Evolutionary conservation across 352 stramenopile species (phyloP).

Genomic region (Pythium scleroteichum): DNA sequence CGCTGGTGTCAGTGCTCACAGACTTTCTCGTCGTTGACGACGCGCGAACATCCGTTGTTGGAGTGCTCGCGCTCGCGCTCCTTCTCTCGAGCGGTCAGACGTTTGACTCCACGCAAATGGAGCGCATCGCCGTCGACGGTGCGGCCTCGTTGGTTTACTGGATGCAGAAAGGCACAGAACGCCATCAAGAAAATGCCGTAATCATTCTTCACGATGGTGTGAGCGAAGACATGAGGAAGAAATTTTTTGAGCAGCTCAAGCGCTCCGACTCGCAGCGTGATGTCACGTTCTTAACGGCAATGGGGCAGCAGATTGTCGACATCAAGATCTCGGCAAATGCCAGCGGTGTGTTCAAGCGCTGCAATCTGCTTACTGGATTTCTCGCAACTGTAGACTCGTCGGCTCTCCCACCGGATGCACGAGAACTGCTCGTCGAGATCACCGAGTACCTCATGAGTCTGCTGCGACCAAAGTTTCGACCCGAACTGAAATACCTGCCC

Average conservation of each 20-base stretch:
- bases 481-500: conserved; percentile 26
- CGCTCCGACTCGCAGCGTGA: conserved; percentile 48
- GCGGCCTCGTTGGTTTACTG: conserved; percentile 76
- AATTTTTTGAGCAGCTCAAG: conserved; percentile 70
- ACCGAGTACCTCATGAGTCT: conserved; percentile 47
- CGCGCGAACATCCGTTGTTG: conserved; percentile 70
- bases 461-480: conserved; percentile 22
- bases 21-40: conserved; percentile 69
- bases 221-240: conserved; percentile 34
- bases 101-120: conserved; percentile 61
- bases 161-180: conserved; percentile 83
- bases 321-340: conserved; percentile 57
- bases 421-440: conserved; percentile 64
- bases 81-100: conserved; percentile 62
- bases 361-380: conserved; percentile 53
- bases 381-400: conserved; percentile 47
- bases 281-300: conserved; percentile 60
- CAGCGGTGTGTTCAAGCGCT: conserved; percentile 67
- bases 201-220: conserved; percentile 75
- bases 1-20: conserved; percentile 71
- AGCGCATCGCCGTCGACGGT: conserved; percentile 70
- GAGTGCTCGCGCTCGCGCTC: conserved; percentile 63
- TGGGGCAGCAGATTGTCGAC: conserved; percentile 71
- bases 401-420: conserved; percentile 46
- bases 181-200: conserved; percentile 78